Conservation (phyloP, 805 yeast genomes). For the Blastobotrys chiropterorum region DNA sequence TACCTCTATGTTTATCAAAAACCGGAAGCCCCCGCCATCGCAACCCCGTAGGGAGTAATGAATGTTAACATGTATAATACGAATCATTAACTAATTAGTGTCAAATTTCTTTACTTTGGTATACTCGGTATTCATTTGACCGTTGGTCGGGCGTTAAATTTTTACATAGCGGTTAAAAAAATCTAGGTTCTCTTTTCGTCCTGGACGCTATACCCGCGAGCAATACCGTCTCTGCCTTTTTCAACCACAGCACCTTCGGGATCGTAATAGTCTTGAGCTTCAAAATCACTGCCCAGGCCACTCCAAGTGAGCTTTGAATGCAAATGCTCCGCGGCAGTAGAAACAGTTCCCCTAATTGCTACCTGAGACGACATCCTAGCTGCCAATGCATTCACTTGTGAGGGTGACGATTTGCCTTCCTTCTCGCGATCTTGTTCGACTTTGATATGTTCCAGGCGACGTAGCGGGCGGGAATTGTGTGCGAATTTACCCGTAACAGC, state of each 20-base stretch:
- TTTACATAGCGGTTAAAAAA: no score
- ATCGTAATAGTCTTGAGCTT: conserved; percentile 35
- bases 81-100: not conserved
- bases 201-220: conserved; percentile 60
- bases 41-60: not conserved
- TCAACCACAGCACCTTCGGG: conserved; percentile 74
- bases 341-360: conserved; percentile 68
- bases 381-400: conserved; percentile 27
- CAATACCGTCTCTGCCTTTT: conserved; percentile 81
- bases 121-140: no score
- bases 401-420: conserved; percentile 15
- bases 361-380: conserved; percentile 53
- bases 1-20: not conserved
- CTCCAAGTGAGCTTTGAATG: conserved; percentile 71
- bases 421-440: conserved; percentile 40
- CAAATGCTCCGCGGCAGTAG: conserved; percentile 77
- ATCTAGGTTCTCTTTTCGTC: conserved; percentile 6
- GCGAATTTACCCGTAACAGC: conserved; percentile 79
- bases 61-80: not conserved
- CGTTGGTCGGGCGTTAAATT: no score
- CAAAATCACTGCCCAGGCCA: conserved; percentile 84
- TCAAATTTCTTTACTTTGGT: not conserved
- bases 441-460: conserved; percentile 59
- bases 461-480: conserved; percentile 66
- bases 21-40: not conserved